Conservation (phyloP, 169 alveolate genomes). For the Eimeria sp. region DNA sequence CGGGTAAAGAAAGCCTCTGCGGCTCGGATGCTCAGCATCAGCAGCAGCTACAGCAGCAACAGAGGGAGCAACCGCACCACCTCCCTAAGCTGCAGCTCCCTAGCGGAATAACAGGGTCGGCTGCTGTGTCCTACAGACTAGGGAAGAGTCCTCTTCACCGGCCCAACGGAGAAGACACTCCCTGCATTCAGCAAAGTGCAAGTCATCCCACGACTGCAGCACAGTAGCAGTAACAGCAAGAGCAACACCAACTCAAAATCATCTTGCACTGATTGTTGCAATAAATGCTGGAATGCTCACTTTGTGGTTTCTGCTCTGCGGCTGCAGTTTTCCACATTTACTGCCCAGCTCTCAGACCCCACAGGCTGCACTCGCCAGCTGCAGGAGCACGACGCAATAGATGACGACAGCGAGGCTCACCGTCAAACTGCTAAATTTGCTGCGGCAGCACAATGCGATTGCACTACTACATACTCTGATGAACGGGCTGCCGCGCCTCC, state of each 20-base stretch:
- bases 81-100: slow-evolving; percentile 66
- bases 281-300: neutral
- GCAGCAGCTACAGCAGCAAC: slow-evolving; percentile 47
- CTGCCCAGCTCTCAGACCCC: neutral
- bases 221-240: slow-evolving; percentile 37
- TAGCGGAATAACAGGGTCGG: slow-evolving; percentile 48
- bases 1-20: neutral
- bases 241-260: neutral
- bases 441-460: neutral
- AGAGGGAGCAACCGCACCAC: slow-evolving; percentile 13
- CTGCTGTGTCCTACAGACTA: slow-evolving; percentile 41
- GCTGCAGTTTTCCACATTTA: slow-evolving; percentile 50
- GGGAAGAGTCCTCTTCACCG: slow-evolving; percentile 78
- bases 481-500: slow-evolving; percentile 34
- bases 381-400: slow-evolving; percentile 11
- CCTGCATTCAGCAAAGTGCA: slow-evolving; percentile 68
- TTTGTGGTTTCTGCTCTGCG: slow-evolving; percentile 66
- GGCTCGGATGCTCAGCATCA: slow-evolving; percentile 12
- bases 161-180: slow-evolving; percentile 77
- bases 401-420: slow-evolving; percentile 20
- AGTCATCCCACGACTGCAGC: slow-evolving; percentile 64
- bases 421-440: neutral
- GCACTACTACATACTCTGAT: neutral
- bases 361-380: slow-evolving; percentile 7
- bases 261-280: neutral